These are phyloP conservation scores for Pichia occidentalis DNA, from an alignment of 805 yeast species.

Conservation along the genomic window DNA sequence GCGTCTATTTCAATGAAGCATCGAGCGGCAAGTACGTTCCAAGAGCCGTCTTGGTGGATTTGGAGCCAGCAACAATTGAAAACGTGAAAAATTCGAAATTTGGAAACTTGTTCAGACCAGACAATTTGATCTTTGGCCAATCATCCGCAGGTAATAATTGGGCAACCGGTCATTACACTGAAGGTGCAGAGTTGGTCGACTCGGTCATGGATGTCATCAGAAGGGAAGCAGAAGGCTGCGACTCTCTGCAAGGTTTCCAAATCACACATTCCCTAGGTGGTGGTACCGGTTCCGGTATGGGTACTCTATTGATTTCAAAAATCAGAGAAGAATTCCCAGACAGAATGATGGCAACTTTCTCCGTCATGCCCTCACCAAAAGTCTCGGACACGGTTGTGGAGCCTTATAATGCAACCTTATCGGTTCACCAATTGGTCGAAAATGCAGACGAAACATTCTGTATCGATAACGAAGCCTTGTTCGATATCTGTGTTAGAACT, in stretches of 20 bases:
- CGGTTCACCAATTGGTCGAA: conserved; percentile 87
- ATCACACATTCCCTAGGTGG: conserved; percentile 79
- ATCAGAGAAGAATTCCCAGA: conserved; percentile 92
- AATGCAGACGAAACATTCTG: conserved; percentile 91
- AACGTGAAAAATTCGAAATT: conserved; percentile 72
- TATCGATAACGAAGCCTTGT: conserved; percentile 89
- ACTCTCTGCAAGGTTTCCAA: conserved; percentile 92
- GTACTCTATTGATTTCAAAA: conserved; percentile 77
- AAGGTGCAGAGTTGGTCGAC: conserved; percentile 91
- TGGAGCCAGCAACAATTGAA: conserved; percentile 93
- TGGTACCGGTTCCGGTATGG: conserved; percentile 97
- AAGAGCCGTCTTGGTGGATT: conserved; percentile 84
- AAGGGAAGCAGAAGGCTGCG: conserved; percentile 91
- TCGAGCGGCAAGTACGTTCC: conserved; percentile 86
- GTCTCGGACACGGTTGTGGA: conserved; percentile 91
- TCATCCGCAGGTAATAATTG: conserved; percentile 93
- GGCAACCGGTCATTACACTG: conserved; percentile 97
- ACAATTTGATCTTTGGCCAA: conserved; percentile 83
- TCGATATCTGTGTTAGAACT: conserved; percentile 82
- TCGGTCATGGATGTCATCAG: conserved; percentile 83
- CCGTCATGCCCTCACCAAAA: conserved; percentile 88
- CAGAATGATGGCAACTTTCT: conserved; percentile 93
- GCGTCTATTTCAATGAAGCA: conserved; percentile 86
- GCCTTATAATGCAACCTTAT: conserved; percentile 89
- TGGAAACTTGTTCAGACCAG: conserved; percentile 88